These are phyloP conservation scores for Aspergillus hiratsukae DNA, from an alignment of 2,329 filamentous ascomycete species.

Conservation along the genomic window DNA sequence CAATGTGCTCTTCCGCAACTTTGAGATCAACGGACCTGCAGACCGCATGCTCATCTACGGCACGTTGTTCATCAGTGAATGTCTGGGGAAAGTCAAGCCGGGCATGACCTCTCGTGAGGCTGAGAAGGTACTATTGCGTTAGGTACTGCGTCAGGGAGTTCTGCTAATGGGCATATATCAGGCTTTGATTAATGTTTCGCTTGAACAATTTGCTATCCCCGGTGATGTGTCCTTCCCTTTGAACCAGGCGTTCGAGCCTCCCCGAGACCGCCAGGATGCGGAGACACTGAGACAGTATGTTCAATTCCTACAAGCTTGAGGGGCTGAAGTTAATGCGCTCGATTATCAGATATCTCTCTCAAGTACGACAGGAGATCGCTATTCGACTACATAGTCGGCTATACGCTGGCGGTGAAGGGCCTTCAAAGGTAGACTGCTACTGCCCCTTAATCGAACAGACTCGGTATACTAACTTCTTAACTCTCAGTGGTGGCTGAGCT, in stretches of 20 bases:
- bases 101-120: conserved; percentile 61
- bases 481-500: conserved; percentile 95
- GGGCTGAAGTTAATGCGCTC: conserved; percentile 1
- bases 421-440: conserved; percentile 51
- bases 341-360: conserved; percentile 57
- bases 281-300: conserved; percentile 80
- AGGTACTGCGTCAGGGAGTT: background rate
- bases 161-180: conserved; percentile 49
- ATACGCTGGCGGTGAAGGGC: conserved; percentile 70
- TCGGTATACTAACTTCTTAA: conserved; percentile 27
- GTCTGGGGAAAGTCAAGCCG: conserved; percentile 80
- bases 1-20: conserved; percentile 99
- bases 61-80: conserved; percentile 90
- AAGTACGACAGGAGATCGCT: conserved; percentile 90
- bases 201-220: conserved; percentile 92
- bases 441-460: background rate
- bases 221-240: conserved; percentile 89
- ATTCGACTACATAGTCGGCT: conserved; percentile 76
- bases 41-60: conserved; percentile 95
- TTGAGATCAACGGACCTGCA: conserved; percentile 94
- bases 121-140: conserved; percentile 50
- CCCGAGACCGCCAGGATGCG: conserved; percentile 79
- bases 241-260: conserved; percentile 94
- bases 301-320: background rate
- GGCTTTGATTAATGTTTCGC: conserved; percentile 83